Percentiles rank a stretch among this genome's conserved stretches.
Conservation (phyloP, 2,329 filamentous ascomycete genomes). For the Cladosporium colombiae region DNA sequence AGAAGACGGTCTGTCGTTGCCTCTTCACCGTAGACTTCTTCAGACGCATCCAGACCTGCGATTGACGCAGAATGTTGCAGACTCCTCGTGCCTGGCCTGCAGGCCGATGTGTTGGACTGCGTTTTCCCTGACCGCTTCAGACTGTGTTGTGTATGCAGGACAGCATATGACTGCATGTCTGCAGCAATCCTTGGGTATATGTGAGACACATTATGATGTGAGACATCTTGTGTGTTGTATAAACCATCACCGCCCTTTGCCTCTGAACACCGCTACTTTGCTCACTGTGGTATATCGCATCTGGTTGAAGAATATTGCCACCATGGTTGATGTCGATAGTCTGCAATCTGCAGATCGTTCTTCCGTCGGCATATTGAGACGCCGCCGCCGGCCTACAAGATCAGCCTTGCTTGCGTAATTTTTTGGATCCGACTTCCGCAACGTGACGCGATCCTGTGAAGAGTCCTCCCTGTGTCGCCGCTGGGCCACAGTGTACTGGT, state of each 20-base stretch:
- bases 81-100: not conserved
- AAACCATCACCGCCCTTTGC: conserved; percentile 1
- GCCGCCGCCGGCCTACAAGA: not conserved
- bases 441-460: not conserved
- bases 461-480: not conserved
- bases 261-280: not conserved
- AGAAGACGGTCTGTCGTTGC: conserved; percentile 7
- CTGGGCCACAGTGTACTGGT: not conserved
- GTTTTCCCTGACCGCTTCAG: not conserved
- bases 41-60: conserved; percentile 8
- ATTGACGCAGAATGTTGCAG: not conserved
- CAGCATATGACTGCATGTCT: not conserved
- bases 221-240: not conserved
- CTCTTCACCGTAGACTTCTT: conserved; percentile 4
- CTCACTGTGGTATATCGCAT: conserved; percentile 5
- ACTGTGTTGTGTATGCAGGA: conserved; percentile 1
- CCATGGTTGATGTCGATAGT: not conserved
- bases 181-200: not conserved
- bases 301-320: not conserved
- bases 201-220: conserved; percentile 1
- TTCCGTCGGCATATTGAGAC: not conserved
- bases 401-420: not conserved
- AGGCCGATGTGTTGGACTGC: not conserved
- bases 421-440: not conserved
- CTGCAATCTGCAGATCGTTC: not conserved